Conservation (phyloP, 2,329 filamentous ascomycete species). For the Zopfia rhizophila region DNA sequence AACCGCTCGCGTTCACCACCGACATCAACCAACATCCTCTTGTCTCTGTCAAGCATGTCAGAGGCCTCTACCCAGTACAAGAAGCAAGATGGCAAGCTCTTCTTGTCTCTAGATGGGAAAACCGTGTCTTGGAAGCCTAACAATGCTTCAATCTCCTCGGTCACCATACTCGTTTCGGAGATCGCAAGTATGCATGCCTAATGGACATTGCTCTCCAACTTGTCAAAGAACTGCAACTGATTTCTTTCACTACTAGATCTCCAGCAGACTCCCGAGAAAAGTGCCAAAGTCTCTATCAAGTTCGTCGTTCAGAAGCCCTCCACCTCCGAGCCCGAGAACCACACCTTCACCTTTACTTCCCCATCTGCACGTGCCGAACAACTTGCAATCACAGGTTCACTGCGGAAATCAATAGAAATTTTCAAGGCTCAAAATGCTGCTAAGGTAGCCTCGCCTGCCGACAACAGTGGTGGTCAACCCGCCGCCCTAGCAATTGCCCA, state of each 20-base stretch:
- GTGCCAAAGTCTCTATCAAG: conserved; percentile 91
- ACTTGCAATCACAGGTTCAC: conserved; percentile 81
- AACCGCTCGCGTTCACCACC: no score
- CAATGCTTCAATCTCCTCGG: conserved; percentile 67
- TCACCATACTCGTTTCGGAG: conserved; percentile 77
- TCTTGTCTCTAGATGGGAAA: conserved; percentile 76
- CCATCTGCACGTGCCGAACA: conserved; percentile 82
- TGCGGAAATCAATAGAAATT: conserved; percentile 80
- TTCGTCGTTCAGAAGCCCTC: conserved; percentile 78
- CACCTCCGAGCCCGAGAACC: conserved; percentile 70
- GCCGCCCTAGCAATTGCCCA: conserved; percentile 82
- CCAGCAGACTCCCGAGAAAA: conserved; percentile 91
- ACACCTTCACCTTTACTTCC: conserved; percentile 92
- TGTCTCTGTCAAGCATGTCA: conserved; percentile 44
- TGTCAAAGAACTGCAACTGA: conserved; percentile 14
- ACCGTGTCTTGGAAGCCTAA: conserved; percentile 84
- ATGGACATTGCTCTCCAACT: neutral
- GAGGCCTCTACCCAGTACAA: conserved; percentile 73
- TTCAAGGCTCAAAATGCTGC: conserved; percentile 63
- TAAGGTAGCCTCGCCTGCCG: conserved; percentile 42
- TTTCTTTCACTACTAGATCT: conserved; percentile 69
- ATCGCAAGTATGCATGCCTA: conserved; percentile 76
- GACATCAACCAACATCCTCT: no score
- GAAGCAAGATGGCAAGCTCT: conserved; percentile 91
- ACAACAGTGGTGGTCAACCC: conserved; percentile 62